A percentile compares a stretch with the other conserved stretches of the same genome.
Conservation (phyloP, 108 stramenopile species). For the Nitzschia sp. region DNA sequence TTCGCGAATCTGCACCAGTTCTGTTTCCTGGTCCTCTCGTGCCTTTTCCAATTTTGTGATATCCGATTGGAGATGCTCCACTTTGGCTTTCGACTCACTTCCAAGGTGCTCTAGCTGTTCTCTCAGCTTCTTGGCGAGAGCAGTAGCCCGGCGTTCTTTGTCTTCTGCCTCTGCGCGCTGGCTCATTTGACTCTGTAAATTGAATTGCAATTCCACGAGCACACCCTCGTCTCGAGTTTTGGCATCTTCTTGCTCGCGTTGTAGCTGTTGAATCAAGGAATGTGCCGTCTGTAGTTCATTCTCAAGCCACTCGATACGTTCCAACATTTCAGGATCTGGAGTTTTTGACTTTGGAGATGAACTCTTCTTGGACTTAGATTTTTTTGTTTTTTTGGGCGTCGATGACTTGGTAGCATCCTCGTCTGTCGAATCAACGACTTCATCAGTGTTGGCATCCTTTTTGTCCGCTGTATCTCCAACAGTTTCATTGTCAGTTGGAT, state of each 20-base stretch:
- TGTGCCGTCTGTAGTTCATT: conserved; percentile 28
- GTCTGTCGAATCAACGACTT: too few species aligned
- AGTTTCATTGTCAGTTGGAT: too few species aligned
- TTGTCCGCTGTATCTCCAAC: too few species aligned
- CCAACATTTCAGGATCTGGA: conserved; percentile 1
- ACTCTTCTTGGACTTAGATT: too few species aligned
- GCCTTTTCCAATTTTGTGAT: conserved; percentile 12
- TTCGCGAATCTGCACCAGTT: conserved; percentile 45
- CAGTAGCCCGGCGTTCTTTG: conserved; percentile 27
- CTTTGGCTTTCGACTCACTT: conserved; percentile 18
- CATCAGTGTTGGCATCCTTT: too few species aligned
- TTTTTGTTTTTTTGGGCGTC: too few species aligned
- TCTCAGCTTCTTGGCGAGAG: conserved; percentile 18
- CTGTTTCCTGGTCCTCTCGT: conserved; percentile 19
- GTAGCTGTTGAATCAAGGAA: conserved; percentile 24
- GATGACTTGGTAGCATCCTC: too few species aligned
- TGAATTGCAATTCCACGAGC: conserved; percentile 61
- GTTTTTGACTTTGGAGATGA: not conserved
- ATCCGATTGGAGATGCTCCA: conserved; percentile 11
- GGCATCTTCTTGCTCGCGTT: conserved; percentile 16
- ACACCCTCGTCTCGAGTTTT: conserved; percentile 26
- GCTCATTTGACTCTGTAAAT: conserved; percentile 63
- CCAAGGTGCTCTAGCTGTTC: conserved; percentile 34
- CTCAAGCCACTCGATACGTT: conserved; percentile 12
- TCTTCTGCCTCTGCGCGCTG: conserved; percentile 48